Evolutionary conservation across 805 yeast genomes (phyloP).

Genomic region (Candida loeiensis): DNA sequence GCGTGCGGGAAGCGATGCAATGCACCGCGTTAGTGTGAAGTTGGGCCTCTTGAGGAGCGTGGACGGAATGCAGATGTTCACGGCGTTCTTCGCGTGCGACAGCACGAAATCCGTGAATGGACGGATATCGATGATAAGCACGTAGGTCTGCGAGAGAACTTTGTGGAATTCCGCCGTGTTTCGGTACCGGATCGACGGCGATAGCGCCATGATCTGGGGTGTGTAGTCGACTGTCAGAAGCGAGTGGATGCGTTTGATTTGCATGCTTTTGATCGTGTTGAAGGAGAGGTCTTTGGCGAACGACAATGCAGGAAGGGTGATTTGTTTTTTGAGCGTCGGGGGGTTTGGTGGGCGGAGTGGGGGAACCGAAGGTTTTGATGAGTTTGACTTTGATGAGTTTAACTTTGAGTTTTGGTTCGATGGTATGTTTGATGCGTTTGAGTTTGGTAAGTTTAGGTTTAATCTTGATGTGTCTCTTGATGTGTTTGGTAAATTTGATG

Average conservation of each 20-base stretch:
- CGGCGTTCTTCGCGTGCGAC: conserved; percentile 54
- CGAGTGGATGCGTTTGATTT: conserved; percentile 20
- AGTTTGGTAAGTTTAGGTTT: not conserved
- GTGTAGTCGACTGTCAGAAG: conserved; percentile 20
- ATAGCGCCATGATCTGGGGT: conserved; percentile 21
- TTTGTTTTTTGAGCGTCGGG: conserved; percentile 16
- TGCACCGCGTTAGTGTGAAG: conserved; percentile 60
- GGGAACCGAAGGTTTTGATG: too few relatives aligned
- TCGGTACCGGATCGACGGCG: conserved; percentile 18
- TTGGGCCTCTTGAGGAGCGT: conserved; percentile 75
- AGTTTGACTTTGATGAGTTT: too few relatives aligned
- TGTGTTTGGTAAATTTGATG: not conserved
- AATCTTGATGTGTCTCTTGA: not conserved
- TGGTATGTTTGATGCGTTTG: too few relatives aligned
- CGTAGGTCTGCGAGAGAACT: conserved; percentile 11
- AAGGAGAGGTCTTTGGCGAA: conserved; percentile 14
- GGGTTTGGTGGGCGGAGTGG: conserved; percentile 9
- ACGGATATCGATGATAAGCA: conserved; percentile 68
- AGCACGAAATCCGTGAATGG: conserved; percentile 72
- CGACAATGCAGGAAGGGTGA: conserved; percentile 20
- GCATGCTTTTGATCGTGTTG: conserved; percentile 21
- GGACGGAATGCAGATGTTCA: conserved; percentile 85
- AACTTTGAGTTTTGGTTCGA: too few relatives aligned
- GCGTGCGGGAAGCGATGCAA: conserved; percentile 53
- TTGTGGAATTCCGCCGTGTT: conserved; percentile 14